phyloP scores from a whole-genome alignment of 495 filamentous ascomycete species.

The Aspergillus baeticus region DNA sequence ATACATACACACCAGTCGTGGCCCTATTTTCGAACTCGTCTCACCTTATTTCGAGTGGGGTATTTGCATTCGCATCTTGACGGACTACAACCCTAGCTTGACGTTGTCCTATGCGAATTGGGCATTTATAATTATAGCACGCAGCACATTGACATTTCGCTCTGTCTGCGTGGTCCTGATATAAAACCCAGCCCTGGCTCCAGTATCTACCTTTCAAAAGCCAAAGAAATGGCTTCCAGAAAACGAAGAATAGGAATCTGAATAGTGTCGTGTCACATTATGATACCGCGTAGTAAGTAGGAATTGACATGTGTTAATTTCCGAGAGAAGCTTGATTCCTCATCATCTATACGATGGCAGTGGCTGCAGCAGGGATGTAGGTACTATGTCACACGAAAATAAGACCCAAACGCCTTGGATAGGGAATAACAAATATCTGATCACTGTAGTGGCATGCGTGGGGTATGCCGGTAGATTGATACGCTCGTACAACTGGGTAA shows the following conservation, averaged over 20 bases:
- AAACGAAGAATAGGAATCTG: too few species aligned
- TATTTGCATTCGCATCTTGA: not conserved
- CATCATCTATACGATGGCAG: constrained; percentile 5
- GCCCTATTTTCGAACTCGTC: not conserved
- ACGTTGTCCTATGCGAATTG: too few species aligned
- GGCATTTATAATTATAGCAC: too few species aligned
- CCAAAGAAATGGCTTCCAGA: too few species aligned
- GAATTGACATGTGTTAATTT: too few species aligned
- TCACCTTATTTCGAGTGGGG: not conserved
- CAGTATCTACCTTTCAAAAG: too few species aligned
- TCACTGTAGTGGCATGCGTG: constrained; percentile 4
- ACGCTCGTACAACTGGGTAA: constrained; percentile 30
- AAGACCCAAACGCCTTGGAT: constrained; percentile 32
- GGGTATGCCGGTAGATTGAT: constrained; percentile 22
- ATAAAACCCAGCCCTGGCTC: too few species aligned
- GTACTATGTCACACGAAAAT: constrained; percentile 31
- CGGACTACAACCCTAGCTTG: not conserved
- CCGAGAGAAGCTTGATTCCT: not conserved
- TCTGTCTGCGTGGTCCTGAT: too few species aligned
- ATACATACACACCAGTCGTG: not conserved
- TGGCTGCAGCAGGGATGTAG: constrained; percentile 10
- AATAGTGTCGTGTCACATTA: too few species aligned
- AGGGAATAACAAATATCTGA: constrained; percentile 17
- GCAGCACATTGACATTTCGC: too few species aligned
- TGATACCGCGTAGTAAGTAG: too few species aligned